Evolutionary conservation across 441 rosid genomes (phyloP), one percentile per base, ranked within the genome.

Genomic region (Flueggea neowawraea): DNA sequence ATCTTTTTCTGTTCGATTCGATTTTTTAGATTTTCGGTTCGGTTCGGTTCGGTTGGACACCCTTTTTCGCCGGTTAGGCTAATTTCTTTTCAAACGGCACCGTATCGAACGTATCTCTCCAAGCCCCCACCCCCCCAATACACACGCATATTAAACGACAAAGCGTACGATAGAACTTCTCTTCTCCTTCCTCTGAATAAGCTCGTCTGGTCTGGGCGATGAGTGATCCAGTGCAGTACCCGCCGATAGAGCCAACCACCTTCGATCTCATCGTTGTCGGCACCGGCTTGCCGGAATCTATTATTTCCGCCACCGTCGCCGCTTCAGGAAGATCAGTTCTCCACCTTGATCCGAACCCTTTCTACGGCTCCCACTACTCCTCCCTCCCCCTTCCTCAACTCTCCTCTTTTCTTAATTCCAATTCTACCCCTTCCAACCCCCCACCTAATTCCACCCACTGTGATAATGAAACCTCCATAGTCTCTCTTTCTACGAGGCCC

Each of bases 271-370:
- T 89, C 41, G 66, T 89, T 31, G 62, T 85, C 63, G 98, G 99
- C 63, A 89, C 97, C 12, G 99, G 97, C 58, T 60, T 91, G 13
- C 66, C 89, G 6, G 83, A 82, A 58, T 87, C 97, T 16, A 22
- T 95, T 0, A 57, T 89, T 65, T 65, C 96, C 39, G 97, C 99
- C 58, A 90, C 96, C 96, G 4, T 83, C 90, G 57, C 82, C 91
- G 50, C 28, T 89, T 47, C 77, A 55, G 87, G 88, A 0, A 89
- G 81, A 70, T 67, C 95, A 4, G 92, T 91, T 57, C 96, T 95
- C 62, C 99, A 95, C 76, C 84, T 95, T 10, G 97, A 91, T 58
- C 89, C 91, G 33, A 86, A 89, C 68, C 91, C 89, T 31, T 95
- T 89, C 75, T 95, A 95, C 58, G 99, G 99, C 61, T 84, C 92